phyloP scores from a whole-genome alignment of 2,329 filamentous ascomycete species.

The Pyrenochaeta sp. region DNA sequence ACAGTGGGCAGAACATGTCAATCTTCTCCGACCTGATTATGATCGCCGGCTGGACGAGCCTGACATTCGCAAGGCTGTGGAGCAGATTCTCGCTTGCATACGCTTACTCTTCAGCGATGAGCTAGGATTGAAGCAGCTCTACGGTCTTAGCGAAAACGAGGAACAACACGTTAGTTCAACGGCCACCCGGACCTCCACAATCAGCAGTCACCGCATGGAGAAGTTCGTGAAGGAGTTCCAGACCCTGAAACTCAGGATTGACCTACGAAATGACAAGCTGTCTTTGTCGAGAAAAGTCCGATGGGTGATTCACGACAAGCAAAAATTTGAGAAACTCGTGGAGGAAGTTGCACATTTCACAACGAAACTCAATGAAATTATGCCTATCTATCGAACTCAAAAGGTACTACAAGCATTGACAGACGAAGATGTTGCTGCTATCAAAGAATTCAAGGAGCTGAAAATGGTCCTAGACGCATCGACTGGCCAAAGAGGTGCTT shows the following conservation, averaged over 20 bases:
- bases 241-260: not conserved
- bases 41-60: not conserved
- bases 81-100: not conserved
- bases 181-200: not conserved
- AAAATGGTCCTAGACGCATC: not conserved
- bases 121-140: not conserved
- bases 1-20: not conserved
- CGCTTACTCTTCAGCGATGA: not conserved
- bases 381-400: not conserved
- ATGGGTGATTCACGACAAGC: not conserved
- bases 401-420: not conserved
- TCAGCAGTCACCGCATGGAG: not conserved
- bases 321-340: not conserved
- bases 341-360: not conserved
- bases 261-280: too few species aligned
- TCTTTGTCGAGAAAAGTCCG: not conserved
- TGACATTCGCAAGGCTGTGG: not conserved
- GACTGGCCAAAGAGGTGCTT: not conserved
- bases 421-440: not conserved
- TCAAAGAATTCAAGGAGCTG: not conserved
- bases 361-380: not conserved
- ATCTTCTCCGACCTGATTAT: not conserved
- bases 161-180: too few species aligned
- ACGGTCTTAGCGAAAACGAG: not conserved
- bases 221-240: not conserved